phyloP scores from a whole-genome alignment of 768 basidiomycete species.

The Lentinula lateritia region DNA sequence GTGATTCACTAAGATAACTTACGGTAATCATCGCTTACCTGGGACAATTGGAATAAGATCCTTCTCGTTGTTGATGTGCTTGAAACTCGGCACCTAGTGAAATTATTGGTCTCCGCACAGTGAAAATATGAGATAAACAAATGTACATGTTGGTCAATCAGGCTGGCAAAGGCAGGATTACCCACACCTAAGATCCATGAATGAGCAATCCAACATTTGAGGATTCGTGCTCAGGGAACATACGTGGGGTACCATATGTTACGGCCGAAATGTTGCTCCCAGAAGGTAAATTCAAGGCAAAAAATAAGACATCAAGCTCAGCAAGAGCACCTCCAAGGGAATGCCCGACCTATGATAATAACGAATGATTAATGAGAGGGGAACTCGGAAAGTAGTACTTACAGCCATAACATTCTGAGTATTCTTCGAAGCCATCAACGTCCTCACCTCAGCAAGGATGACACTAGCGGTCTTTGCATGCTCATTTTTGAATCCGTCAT shows the following conservation, averaged over 20 bases:
- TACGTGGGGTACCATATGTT: slow-evolving; percentile 6
- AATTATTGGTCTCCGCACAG: not conserved
- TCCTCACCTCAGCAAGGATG: slow-evolving; percentile 28
- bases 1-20: slow-evolving; percentile 16
- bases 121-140: not conserved
- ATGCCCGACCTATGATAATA: slow-evolving; percentile 20
- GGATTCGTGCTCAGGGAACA: not conserved
- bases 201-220: not conserved
- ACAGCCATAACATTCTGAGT: slow-evolving; percentile 28
- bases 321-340: slow-evolving; percentile 29
- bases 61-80: slow-evolving; percentile 34
- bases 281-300: slow-evolving; percentile 24
- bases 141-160: slow-evolving; percentile 39
- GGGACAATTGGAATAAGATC: slow-evolving; percentile 14
- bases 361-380: not conserved
- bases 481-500: slow-evolving; percentile 36
- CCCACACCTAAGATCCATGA: slow-evolving; percentile 28
- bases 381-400: not conserved
- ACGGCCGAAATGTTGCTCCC: slow-evolving; percentile 3
- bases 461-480: slow-evolving; percentile 22
- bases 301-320: slow-evolving; percentile 26
- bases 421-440: slow-evolving; percentile 21
- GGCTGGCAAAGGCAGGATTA: slow-evolving; percentile 42
- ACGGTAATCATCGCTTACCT: slow-evolving; percentile 11
- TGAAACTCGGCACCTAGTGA: slow-evolving; percentile 29